Evolutionary conservation across 345 rosid genomes (phyloP).

Genomic region (Combretum micranthum): DNA sequence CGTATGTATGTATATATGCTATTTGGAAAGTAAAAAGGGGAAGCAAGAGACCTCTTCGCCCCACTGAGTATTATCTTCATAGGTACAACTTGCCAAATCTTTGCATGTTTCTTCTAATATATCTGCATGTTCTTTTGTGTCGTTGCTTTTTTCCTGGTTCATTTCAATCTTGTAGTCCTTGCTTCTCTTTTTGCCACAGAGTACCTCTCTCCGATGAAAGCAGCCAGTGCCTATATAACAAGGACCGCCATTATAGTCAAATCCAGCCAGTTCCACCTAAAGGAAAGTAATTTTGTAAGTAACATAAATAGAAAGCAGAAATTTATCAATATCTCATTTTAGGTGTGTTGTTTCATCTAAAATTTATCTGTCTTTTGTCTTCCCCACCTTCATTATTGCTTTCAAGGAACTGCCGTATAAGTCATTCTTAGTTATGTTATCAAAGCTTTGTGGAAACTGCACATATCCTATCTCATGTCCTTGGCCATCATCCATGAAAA

Average conservation of each 20-base stretch:
- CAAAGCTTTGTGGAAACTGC: constrained; percentile 29
- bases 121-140: neutral
- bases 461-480: constrained; percentile 34
- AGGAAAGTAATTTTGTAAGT: no score
- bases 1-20: no score
- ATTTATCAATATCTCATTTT: neutral
- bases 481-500: constrained; percentile 37
- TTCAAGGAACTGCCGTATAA: constrained; percentile 13
- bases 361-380: neutral
- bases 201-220: constrained; percentile 27
- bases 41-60: constrained; percentile 20
- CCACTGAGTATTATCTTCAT: constrained; percentile 23
- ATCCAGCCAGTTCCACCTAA: constrained; percentile 23
- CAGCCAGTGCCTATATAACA: constrained; percentile 27
- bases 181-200: constrained; percentile 14
- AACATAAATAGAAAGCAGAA: neutral
- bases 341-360: neutral
- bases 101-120: constrained; percentile 18
- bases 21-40: neutral
- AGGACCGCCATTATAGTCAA: constrained; percentile 25
- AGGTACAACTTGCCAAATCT: constrained; percentile 19
- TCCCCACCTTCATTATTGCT: constrained; percentile 14
- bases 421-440: constrained; percentile 30
- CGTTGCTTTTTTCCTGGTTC: neutral
- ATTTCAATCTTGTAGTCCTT: constrained; percentile 4